These are phyloP conservation scores for Cerrena zonata DNA, from an alignment of 1,284 basidiomycete genomes.

Conservation along the genomic window DNA sequence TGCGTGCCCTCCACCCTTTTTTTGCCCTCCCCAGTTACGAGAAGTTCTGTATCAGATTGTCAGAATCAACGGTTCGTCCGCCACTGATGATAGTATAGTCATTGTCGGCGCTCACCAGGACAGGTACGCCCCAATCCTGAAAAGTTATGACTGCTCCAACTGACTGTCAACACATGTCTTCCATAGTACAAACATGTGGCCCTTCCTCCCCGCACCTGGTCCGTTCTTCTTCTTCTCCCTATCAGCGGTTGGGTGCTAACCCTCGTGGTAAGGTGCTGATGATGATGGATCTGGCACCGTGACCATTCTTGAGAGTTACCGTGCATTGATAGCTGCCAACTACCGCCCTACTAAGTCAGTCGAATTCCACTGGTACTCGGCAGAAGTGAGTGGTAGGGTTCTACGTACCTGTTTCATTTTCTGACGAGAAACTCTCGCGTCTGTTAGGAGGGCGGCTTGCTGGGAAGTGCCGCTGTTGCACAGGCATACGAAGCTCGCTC, in stretches of 20 bases:
- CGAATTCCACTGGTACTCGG: conserved; percentile 96
- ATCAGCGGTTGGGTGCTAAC: conserved; percentile 5
- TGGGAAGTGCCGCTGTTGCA: conserved; percentile 90
- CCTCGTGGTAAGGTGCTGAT: conserved; percentile 48
- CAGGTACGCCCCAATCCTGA: conserved; percentile 39
- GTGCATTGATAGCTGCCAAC: conserved; percentile 72
- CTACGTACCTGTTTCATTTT: conserved; percentile 8
- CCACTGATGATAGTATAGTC: conserved; percentile 53
- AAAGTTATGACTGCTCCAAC: conserved; percentile 7
- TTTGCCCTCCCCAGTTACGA: conserved; percentile 9
- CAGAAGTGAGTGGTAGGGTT: conserved; percentile 51
- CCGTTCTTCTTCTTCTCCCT: conserved; percentile 18
- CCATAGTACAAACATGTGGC: conserved; percentile 75
- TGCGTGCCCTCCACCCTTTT: conserved; percentile 31
- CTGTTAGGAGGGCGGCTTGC: conserved; percentile 80
- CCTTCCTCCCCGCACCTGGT: conserved; percentile 85
- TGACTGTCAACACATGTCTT: conserved; percentile 8
- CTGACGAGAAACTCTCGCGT: too few species aligned
- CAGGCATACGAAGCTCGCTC: conserved; percentile 62
- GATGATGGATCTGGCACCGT: conserved; percentile 92
- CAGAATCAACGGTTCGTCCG: conserved; percentile 65
- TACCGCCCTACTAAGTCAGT: conserved; percentile 76
- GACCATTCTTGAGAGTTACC: conserved; percentile 86
- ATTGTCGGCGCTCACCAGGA: conserved; percentile 88
- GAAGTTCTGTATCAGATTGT: conserved; percentile 45